phyloP scores from a whole-genome alignment of 2,329 filamentous ascomycete genomes.

The Venturiaceae sp. region DNA sequence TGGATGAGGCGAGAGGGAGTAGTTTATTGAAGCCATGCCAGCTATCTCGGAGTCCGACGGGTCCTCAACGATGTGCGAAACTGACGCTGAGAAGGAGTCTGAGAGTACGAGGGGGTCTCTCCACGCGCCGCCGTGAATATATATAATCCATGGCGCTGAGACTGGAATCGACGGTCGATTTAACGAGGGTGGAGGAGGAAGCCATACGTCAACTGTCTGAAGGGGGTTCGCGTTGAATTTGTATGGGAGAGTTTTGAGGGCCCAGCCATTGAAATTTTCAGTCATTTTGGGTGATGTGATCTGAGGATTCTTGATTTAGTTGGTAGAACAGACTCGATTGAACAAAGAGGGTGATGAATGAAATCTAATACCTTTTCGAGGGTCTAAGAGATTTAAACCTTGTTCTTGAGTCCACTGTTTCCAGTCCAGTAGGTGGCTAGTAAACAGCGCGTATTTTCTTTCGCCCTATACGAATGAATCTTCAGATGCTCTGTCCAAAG shows the following conservation, averaged over 20 bases:
- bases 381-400: no score
- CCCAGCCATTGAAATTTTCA: neutral
- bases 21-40: constrained; percentile 55
- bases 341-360: no score
- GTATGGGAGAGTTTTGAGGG: neutral
- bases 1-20: constrained; percentile 48
- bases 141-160: constrained; percentile 13
- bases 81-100: neutral
- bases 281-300: no score
- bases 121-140: constrained; percentile 42
- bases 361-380: no score
- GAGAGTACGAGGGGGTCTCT: constrained; percentile 26
- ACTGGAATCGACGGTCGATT: constrained; percentile 11
- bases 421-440: no score
- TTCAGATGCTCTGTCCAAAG: no score
- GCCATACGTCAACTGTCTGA: neutral
- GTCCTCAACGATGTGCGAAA: neutral
- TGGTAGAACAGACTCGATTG: no score
- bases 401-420: no score
- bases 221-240: neutral
- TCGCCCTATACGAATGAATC: no score
- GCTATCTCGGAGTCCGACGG: constrained; percentile 31
- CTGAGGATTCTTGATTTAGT: no score
- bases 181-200: neutral
- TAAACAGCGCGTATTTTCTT: no score